Conservation (phyloP, 495 filamentous ascomycete species). For the Podospora anserina region DNA sequence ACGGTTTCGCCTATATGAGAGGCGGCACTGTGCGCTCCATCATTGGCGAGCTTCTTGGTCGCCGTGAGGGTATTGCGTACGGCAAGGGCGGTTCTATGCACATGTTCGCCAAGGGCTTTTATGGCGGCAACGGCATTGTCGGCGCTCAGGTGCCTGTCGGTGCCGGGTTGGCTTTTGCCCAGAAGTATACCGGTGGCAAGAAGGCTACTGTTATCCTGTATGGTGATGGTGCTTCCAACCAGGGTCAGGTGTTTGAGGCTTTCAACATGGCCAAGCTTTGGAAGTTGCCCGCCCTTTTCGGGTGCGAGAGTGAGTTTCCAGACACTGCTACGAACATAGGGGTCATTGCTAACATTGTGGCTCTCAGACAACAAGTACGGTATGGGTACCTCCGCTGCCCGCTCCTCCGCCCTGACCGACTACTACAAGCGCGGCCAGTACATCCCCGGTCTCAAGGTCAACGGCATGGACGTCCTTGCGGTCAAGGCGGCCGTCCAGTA, state of each 20-base stretch:
- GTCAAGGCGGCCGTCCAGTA: slow-evolving; percentile 94
- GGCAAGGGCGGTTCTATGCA: slow-evolving; percentile 99
- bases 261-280: slow-evolving; percentile 99
- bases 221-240: slow-evolving; percentile 93
- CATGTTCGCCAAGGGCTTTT: slow-evolving; percentile 99
- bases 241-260: slow-evolving; percentile 98
- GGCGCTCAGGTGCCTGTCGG: slow-evolving; percentile 98
- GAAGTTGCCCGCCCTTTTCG: slow-evolving; percentile 92
- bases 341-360: slow-evolving; percentile 18
- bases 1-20: slow-evolving; percentile 97
- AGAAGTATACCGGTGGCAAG: slow-evolving; percentile 83
- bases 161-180: slow-evolving; percentile 93
- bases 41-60: slow-evolving; percentile 93
- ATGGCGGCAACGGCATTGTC: slow-evolving; percentile 97
- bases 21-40: slow-evolving; percentile 88
- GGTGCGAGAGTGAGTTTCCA: slow-evolving; percentile 82
- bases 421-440: slow-evolving; percentile 99
- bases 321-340: too few relatives aligned
- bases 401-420: slow-evolving; percentile 91
- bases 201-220: slow-evolving; percentile 87
- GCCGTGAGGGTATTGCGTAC: slow-evolving; percentile 93
- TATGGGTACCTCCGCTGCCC: slow-evolving; percentile 96
- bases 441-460: slow-evolving; percentile 98
- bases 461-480: slow-evolving; percentile 98
- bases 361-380: slow-evolving; percentile 97